Evolutionary conservation across 2,329 filamentous ascomycete species (phyloP).

Genomic region (Colletotrichum godetiae): DNA sequence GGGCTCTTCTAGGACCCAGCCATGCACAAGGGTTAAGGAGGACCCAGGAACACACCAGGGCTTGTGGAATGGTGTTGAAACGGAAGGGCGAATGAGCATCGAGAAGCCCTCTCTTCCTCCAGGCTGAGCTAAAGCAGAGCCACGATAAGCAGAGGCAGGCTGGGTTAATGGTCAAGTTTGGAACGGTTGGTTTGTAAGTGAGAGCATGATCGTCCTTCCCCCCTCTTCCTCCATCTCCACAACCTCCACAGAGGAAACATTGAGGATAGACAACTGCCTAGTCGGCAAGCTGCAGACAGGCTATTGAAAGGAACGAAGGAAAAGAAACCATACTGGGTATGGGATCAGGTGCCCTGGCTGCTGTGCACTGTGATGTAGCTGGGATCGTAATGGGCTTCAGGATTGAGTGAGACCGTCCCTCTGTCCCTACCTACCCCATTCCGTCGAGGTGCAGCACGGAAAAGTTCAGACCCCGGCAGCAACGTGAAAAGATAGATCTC

Average conservation of each 20-base stretch:
- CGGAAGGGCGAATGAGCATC: conserved; percentile 14
- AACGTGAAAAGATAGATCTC: conserved; percentile 10
- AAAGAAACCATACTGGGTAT: conserved; percentile 10
- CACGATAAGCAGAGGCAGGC: neutral
- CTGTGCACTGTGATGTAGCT: neutral
- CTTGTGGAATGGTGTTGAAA: conserved; percentile 9
- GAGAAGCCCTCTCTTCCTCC: neutral
- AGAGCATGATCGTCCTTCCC: neutral
- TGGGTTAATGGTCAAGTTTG: neutral
- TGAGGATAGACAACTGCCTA: neutral
- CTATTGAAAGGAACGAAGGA: neutral
- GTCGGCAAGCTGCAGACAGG: neutral
- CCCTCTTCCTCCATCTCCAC: neutral
- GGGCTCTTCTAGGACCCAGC: no score
- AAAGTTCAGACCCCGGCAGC: neutral
- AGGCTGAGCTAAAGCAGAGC: conserved; percentile 11
- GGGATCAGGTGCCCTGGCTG: neutral
- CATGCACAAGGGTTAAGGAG: neutral
- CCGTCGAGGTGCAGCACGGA: conserved; percentile 1
- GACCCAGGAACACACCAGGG: neutral
- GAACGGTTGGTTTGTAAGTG: neutral
- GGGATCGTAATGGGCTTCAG: neutral
- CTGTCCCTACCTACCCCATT: neutral
- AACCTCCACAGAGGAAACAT: neutral
- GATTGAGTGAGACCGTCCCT: neutral